Evolutionary conservation across 1,284 basidiomycete genomes (phyloP), one percentile per base, ranked within the genome.

Genomic region (Papiliotrema laurentii): DNA sequence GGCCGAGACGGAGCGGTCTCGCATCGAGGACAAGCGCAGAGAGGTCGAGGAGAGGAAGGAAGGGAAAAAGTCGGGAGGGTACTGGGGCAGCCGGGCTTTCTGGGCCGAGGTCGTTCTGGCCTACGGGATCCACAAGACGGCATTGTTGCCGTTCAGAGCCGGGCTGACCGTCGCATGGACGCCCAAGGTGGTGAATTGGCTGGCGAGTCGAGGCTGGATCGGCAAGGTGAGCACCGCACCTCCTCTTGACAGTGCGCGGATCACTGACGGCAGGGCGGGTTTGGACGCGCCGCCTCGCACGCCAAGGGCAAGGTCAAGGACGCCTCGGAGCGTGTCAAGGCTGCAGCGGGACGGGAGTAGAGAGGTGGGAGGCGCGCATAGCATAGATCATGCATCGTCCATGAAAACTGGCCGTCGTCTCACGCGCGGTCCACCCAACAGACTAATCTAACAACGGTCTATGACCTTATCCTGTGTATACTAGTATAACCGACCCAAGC

Each of bases 91-190:
- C 25, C 53, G 47, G 44, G 56, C 55, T 33, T 48, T 97, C 7
- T 93, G 89, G 73, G 91, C 93, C 30, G 96, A 97, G 81, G 75
- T 91, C 35, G 82, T 90, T 0, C 77, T 98, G 52, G 94, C 96
- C 6, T 98, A 93, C 71, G 87, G 88, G 7, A 84, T 98, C 47
- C 94, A 98, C 80, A 98, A 98, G 76, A 96, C 91, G 0, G 69
- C 91, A 0, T 85, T 97, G 64, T 69, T 97, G n/a, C 94, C 96
- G 5, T 71, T 97, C 19, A 77, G 96, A 21, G 82, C 97, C 0
- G 93, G 89, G 0, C 72, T 94, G 54, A 97, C 94, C 0, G 91
- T 89, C 1, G 85, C 84, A 0, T 75, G 91, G 51, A 96, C 92
- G 1, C 93, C 93, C 0, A 80, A 79, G 60, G 74, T 96, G 22